Percentiles rank a stretch among this genome's conserved stretches.
These are phyloP conservation scores for Tylopilus balloui DNA, from an alignment of 768 basidiomycete genomes.

Conservation along the genomic window DNA sequence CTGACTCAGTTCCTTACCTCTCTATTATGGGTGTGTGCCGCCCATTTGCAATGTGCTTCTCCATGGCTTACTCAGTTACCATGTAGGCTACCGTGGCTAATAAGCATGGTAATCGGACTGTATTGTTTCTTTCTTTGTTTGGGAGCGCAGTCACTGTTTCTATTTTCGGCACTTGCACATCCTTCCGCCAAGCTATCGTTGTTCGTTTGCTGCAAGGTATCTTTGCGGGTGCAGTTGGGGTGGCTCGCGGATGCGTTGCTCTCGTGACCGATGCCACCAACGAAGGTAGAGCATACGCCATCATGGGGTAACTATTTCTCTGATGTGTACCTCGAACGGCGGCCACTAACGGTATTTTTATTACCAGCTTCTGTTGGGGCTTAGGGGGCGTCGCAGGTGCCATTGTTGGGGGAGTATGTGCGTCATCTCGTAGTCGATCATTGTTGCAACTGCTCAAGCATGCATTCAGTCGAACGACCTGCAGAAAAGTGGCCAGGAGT, in stretches of 20 bases:
- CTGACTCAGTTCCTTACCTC: conserved; percentile 95
- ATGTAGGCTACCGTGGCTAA: conserved; percentile 88
- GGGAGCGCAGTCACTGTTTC: conserved; percentile 80
- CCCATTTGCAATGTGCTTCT: not conserved
- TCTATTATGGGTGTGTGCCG: conserved; percentile 71
- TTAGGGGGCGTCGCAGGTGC: conserved; percentile 92
- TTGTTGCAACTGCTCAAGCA: conserved; percentile 5
- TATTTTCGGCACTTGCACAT: conserved; percentile 72
- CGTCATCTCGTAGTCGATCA: conserved; percentile 28
- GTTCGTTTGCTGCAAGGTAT: conserved; percentile 88
- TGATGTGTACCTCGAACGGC: not conserved
- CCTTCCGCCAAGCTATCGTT: conserved; percentile 74
- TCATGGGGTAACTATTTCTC: conserved; percentile 57
- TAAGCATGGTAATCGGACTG: conserved; percentile 80
- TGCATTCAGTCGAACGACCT: conserved; percentile 66
- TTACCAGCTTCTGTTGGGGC: conserved; percentile 87
- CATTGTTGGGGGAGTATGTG: conserved; percentile 79
- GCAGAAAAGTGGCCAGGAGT: conserved; percentile 79
- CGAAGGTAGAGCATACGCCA: conserved; percentile 92
- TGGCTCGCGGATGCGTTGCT: conserved; percentile 83
- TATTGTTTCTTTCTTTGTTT: conserved; percentile 78
- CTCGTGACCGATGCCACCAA: conserved; percentile 89
- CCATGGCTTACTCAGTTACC: not conserved
- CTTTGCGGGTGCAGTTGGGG: conserved; percentile 92
- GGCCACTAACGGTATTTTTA: not conserved